Conservation (phyloP, 2,329 filamentous ascomycete genomes). For the Nectriaceae sp. region DNA sequence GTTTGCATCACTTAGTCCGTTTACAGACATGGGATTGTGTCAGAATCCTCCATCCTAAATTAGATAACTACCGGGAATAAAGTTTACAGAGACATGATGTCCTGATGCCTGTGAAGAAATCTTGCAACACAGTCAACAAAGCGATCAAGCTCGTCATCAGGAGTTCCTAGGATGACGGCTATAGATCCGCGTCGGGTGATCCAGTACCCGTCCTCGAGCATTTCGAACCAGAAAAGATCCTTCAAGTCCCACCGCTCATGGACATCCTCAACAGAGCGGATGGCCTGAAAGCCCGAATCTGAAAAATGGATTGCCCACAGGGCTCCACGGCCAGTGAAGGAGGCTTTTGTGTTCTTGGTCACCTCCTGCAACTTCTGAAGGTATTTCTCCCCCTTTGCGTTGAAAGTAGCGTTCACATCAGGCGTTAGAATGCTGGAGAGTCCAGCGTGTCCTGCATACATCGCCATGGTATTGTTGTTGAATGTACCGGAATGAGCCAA, state of each 20-base stretch:
- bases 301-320: constrained; percentile 1
- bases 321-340: neutral
- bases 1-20: neutral
- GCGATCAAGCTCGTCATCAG: constrained; percentile 2
- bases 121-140: neutral
- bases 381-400: neutral
- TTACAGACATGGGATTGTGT: neutral
- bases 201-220: constrained; percentile 5
- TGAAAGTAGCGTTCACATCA: neutral
- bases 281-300: neutral
- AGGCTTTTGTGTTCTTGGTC: neutral
- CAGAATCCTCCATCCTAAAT: neutral
- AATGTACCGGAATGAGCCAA: constrained; percentile 62
- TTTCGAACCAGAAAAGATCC: constrained; percentile 7
- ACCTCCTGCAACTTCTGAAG: neutral
- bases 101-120: constrained; percentile 1
- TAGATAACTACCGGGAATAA: neutral
- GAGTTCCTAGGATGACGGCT: neutral
- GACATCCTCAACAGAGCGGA: neutral
- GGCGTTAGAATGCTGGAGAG: constrained; percentile 2
- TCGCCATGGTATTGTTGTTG: constrained; percentile 64
- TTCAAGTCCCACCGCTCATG: constrained; percentile 3
- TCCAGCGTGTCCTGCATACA: constrained; percentile 48
- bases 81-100: neutral
- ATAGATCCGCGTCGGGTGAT: constrained; percentile 1